These are phyloP conservation scores for Lepraria neglecta DNA, from an alignment of 495 filamentous ascomycete species.

Conservation along the genomic window DNA sequence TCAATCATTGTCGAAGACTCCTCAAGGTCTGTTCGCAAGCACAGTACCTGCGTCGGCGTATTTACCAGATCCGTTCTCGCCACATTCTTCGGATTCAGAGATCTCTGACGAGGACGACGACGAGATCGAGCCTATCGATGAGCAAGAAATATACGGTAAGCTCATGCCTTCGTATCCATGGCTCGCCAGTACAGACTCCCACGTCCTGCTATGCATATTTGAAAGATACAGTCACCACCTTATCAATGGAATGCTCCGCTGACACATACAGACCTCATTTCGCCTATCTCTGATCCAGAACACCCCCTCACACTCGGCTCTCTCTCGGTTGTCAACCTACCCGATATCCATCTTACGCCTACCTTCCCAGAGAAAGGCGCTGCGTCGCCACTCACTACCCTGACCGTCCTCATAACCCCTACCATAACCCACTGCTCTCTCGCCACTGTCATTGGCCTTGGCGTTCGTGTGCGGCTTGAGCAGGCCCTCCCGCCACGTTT, in stretches of 20 bases:
- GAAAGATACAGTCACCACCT: not conserved
- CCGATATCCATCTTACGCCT: constrained; percentile 76
- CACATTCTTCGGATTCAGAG: constrained; percentile 32
- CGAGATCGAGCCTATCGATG: constrained; percentile 75
- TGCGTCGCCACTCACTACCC: constrained; percentile 42
- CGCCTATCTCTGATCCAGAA: constrained; percentile 90
- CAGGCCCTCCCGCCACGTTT: constrained; percentile 89
- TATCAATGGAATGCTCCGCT: not conserved
- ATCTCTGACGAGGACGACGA: constrained; percentile 56
- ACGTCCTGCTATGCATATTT: not conserved
- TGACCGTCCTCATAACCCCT: constrained; percentile 72
- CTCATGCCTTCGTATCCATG: constrained; percentile 22
- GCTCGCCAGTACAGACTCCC: not conserved
- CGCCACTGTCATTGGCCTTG: constrained; percentile 92
- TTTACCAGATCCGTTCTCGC: constrained; percentile 49
- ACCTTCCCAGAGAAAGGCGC: constrained; percentile 23
- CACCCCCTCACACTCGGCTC: constrained; percentile 90
- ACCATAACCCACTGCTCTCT: constrained; percentile 96
- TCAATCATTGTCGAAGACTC: constrained; percentile 37
- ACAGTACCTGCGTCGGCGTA: constrained; percentile 43
- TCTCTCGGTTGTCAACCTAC: constrained; percentile 85
- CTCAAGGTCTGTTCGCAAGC: constrained; percentile 42
- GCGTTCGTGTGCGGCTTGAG: constrained; percentile 84
- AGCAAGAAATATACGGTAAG: constrained; percentile 90
- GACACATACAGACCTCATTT: constrained; percentile 67